Evolutionary conservation across 257 asterid genomes (phyloP).

Genomic region (Dorcoceras hygrometricum): DNA sequence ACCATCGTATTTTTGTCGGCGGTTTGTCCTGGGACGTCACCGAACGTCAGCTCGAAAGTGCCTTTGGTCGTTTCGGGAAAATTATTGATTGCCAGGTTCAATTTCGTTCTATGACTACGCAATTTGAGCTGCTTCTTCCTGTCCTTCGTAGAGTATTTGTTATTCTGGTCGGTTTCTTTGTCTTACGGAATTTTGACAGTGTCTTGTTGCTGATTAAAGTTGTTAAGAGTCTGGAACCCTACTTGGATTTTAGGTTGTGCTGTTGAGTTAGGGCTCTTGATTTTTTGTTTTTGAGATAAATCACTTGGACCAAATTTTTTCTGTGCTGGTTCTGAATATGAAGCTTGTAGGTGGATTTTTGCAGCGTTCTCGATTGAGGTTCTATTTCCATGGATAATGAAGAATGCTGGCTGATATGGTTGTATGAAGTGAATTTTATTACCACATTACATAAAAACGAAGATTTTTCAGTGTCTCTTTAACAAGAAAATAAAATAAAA

Average conservation of each 20-base stretch:
- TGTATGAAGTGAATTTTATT: too few species aligned
- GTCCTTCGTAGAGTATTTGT: background rate
- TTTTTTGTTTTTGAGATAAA: background rate
- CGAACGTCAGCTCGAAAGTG: constrained; percentile 87
- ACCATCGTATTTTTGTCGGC: constrained; percentile 83
- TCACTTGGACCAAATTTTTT: background rate
- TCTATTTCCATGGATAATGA: background rate
- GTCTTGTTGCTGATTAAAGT: background rate
- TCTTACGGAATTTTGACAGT: constrained; percentile 3
- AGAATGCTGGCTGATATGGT: background rate
- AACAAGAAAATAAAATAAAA: too few species aligned
- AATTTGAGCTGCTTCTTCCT: background rate
- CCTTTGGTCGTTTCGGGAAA: constrained; percentile 84
- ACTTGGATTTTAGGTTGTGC: background rate
- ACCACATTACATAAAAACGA: too few species aligned
- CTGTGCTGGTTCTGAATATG: background rate
- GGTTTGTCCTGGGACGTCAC: constrained; percentile 85
- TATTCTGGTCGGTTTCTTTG: background rate
- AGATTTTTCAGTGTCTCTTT: too few species aligned
- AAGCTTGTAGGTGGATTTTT: background rate
- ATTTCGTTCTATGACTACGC: constrained; percentile 17
- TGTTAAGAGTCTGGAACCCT: background rate
- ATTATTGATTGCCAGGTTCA: constrained; percentile 82
- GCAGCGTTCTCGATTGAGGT: background rate
- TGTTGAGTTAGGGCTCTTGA: background rate